phyloP scores from a whole-genome alignment of 2,329 filamentous ascomycete species.

The Nemania sp. region DNA sequence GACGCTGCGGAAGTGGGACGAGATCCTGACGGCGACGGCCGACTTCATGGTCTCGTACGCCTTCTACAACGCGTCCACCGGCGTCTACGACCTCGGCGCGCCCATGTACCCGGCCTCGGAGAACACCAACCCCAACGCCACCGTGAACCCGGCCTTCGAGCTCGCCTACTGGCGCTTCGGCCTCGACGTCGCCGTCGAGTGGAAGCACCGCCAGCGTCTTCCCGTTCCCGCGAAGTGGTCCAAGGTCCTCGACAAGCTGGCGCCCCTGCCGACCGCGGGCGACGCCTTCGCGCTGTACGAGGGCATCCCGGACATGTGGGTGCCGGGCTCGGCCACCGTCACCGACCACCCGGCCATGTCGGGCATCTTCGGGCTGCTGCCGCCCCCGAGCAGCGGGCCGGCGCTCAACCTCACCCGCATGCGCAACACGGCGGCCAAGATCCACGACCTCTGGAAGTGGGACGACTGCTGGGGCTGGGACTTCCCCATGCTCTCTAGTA shows the following conservation, averaged over 20 bases:
- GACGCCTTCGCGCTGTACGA: constrained; percentile 60
- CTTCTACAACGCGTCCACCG: constrained; percentile 56
- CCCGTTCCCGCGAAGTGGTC: constrained; percentile 51
- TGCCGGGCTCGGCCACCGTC: constrained; percentile 42
- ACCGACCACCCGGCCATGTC: constrained; percentile 51
- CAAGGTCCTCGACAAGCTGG: constrained; percentile 55
- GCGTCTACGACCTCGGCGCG: constrained; percentile 55
- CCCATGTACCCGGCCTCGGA: constrained; percentile 55
- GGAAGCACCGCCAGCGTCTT: constrained; percentile 55
- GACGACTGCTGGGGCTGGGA: constrained; percentile 51
- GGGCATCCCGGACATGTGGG: constrained; percentile 51
- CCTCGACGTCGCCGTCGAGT: constrained; percentile 56
- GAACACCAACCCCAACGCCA: constrained; percentile 61
- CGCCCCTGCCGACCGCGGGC: constrained; percentile 55
- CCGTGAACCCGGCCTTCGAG: constrained; percentile 64
- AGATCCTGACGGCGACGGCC: constrained; percentile 54
- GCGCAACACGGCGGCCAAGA: constrained; percentile 45
- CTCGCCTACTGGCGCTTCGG: constrained; percentile 66
- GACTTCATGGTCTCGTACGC: constrained; percentile 65
- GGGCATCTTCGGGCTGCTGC: constrained; percentile 49
- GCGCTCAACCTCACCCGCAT: constrained; percentile 44
- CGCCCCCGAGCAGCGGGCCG: constrained; percentile 44
- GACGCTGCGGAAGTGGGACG: constrained; percentile 58
- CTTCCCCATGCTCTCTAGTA: constrained; percentile 49
- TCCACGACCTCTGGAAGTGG: constrained; percentile 46